Evolutionary conservation across 179 eudicot species (phyloP).

Genomic region (Spinacia oleracea): DNA sequence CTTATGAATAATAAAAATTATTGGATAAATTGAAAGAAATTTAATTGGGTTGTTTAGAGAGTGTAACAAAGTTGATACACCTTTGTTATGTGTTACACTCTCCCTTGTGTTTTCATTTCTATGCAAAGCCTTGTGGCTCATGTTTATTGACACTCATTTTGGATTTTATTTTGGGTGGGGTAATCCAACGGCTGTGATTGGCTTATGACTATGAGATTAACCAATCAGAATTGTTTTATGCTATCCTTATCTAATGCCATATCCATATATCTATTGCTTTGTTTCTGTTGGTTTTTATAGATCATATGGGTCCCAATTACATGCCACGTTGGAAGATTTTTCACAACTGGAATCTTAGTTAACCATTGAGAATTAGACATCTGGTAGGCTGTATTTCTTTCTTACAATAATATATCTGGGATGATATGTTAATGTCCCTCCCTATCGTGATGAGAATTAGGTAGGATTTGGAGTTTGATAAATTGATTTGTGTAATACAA

Average conservation of each 20-base stretch:
- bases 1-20: too few relatives aligned
- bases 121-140: slow-evolving; percentile 53
- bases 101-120: slow-evolving; percentile 25
- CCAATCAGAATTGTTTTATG: slow-evolving; percentile 44
- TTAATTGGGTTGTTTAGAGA: too few relatives aligned
- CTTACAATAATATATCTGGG: neutral
- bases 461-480: too few relatives aligned
- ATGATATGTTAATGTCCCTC: neutral
- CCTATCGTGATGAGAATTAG: neutral
- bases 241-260: slow-evolving; percentile 63
- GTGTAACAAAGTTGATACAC: neutral
- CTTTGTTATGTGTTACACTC: slow-evolving; percentile 1
- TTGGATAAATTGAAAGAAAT: too few relatives aligned
- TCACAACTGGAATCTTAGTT: slow-evolving; percentile 23
- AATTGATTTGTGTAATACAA: too few relatives aligned
- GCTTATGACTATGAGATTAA: slow-evolving; percentile 25
- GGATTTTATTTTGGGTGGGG: slow-evolving; percentile 29
- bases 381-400: slow-evolving; percentile 28
- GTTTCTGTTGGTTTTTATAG: slow-evolving; percentile 39
- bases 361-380: slow-evolving; percentile 35
- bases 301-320: slow-evolving; percentile 39
- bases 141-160: slow-evolving; percentile 33
- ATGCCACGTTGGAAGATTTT: slow-evolving; percentile 43
- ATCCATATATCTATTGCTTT: slow-evolving; percentile 58
- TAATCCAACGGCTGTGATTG: slow-evolving; percentile 55